Evolutionary conservation across 179 eudicot species (phyloP), one percentile per base, ranked within the genome.

Genomic region (Beta macrorhiza): DNA sequence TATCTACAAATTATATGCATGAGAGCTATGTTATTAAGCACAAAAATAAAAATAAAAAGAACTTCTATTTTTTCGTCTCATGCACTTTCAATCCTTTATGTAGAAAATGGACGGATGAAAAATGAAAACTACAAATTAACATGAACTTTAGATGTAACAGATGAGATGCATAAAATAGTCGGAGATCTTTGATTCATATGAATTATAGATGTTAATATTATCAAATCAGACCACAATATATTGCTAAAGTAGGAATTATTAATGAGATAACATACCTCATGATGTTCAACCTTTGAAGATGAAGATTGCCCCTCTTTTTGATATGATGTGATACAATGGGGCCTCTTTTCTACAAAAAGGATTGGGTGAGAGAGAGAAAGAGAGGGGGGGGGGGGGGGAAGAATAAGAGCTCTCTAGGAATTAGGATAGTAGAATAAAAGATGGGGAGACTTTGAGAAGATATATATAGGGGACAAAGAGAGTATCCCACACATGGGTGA

Each of bases 401-500:
- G 56, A 52, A 72, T 10, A 25, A 58, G 17, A 22, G 13, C 15
- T 25, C 5, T n/a, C 0, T 16, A 47, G 22, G 9, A 71, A 29
- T 29, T 71, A 45, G 32, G 32, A 9, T 20, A 9, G 32, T 71
- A 71, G 75, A 37, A 37, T 37, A 1, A 37, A 37, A 37, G 57
- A 71, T 71, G 75, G 44, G 42, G 13, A 52, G 75, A 4, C 42
- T 20, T 72, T 22, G 56, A 7, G 42, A 12, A 25, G 9, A 5
- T 52, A 14, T 52, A 5, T 51, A 51, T 22, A 19, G 49, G 76
- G 61, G 61, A 72, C 76, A 72, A 53, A 22, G 44, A 51, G 59
- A 72, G 4, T 72, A 51, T 59, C 42, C 61, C 45, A 72, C 76
- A 72, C 76, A 72, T 72, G 76, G 45, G 74, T 72, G 61, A 72